Conservation (phyloP, 2,329 filamentous ascomycete genomes). For the Stagonosporopsis rhizophila region DNA sequence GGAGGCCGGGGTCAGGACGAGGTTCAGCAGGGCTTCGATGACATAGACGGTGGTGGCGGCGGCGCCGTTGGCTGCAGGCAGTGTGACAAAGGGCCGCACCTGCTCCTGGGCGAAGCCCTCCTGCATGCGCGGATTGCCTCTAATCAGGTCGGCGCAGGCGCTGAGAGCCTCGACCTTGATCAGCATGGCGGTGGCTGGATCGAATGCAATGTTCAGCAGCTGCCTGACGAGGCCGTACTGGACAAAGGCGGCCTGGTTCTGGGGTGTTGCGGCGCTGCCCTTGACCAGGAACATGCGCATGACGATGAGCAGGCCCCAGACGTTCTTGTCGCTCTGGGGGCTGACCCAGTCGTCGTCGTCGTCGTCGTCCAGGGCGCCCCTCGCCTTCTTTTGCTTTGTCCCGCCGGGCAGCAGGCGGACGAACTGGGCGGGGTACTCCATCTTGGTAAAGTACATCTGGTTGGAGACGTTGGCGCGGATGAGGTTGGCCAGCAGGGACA, state of each 20-base stretch:
- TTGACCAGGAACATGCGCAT: slow-evolving; percentile 83
- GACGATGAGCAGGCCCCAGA: slow-evolving; percentile 88
- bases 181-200: slow-evolving; percentile 71
- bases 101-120: slow-evolving; percentile 88
- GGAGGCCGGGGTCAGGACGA: slow-evolving; percentile 74
- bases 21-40: slow-evolving; percentile 88
- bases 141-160: slow-evolving; percentile 87
- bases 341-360: slow-evolving; percentile 74
- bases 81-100: slow-evolving; percentile 68
- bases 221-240: slow-evolving; percentile 80
- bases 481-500: slow-evolving; percentile 89
- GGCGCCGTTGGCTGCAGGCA: slow-evolving; percentile 51
- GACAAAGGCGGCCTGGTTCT: slow-evolving; percentile 88
- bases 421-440: slow-evolving; percentile 78
- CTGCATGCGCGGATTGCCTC: slow-evolving; percentile 79
- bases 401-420: slow-evolving; percentile 71
- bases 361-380: slow-evolving; percentile 50
- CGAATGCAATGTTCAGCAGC: slow-evolving; percentile 83
- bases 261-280: slow-evolving; percentile 79
- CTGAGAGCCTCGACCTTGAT: slow-evolving; percentile 87
- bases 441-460: slow-evolving; percentile 92
- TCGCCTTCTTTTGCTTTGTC: slow-evolving; percentile 19
- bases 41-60: slow-evolving; percentile 75
- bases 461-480: slow-evolving; percentile 88
- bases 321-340: slow-evolving; percentile 82